Base-by-base conservation (phyloP, 106 monocot genomes). In the Alisma plantagoaquatica region DNA sequence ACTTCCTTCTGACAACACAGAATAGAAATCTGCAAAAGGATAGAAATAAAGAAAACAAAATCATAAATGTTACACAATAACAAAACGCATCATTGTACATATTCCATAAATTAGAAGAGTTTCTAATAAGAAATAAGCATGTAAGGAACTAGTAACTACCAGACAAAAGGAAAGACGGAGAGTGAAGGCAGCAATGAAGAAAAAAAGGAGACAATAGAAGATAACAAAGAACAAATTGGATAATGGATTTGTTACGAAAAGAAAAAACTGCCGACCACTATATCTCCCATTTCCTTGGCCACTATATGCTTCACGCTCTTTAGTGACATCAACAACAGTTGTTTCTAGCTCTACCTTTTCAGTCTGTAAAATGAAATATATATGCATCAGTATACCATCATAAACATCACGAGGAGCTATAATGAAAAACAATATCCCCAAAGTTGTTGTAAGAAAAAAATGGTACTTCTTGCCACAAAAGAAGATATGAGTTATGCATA, bases 291-390 rank as follows among this genome's bases (percentile, higher is more conserved):
- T 92, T 30, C 35, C 65, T 45, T 54, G 73, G 19, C 78, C 72
- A 64, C 33, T 49, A 66, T 71, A 73, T 60, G 79, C 56, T 66
- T 93, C 93, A 42, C 87, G 77, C 49, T 72, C 83, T 54, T 87
- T 93, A 32, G 87, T 87, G 70, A 79, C 87, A 75, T 93, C 83
- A 23, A 93, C 74, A 43, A 93, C 93, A 32, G 87, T 93, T 47
- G 87, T 83, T 74, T 93, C 93, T 51, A 93, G 80, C 55, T 93
- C 93, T 51, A 93, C 76, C 58, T 93, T 93, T 56, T 93, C 93
- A 31, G 93, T 80, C 93, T 93, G 74, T 29, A 76, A 18, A 54
- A 70, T 45, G 54, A 73, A 22, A 54, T 44, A 63, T 16, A 48
- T 17, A 60, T 23, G 11, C 46, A 3, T 30, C 12, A 7, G 10